These are phyloP conservation scores for Tetrapyrgos nigripes DNA, from an alignment of 1,284 basidiomycete species.

Conservation along the genomic window DNA sequence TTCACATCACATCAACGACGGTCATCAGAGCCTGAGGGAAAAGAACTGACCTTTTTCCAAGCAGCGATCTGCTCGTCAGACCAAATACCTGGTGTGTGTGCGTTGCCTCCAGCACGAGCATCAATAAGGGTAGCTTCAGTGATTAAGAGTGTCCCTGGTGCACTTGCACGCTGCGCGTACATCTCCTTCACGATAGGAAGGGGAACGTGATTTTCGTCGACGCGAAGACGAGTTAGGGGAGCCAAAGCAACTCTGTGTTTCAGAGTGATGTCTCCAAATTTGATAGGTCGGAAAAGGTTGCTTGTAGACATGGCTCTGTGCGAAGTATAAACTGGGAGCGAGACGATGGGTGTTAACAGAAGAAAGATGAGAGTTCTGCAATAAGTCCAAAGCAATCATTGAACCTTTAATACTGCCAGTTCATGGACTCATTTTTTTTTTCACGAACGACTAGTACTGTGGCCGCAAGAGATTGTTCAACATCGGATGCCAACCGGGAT, in stretches of 20 bases:
- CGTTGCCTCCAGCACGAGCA: constrained; percentile 38
- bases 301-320: too few relatives aligned
- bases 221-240: neutral
- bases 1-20: neutral
- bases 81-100: constrained; percentile 46
- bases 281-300: neutral
- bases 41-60: constrained; percentile 48
- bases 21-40: neutral
- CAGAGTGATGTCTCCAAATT: neutral
- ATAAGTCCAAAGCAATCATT: too few relatives aligned
- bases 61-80: too few relatives aligned
- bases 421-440: too few relatives aligned
- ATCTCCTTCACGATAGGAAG: constrained; percentile 41
- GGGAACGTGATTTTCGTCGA: too few relatives aligned
- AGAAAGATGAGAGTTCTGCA: too few relatives aligned
- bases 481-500: too few relatives aligned
- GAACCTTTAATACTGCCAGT: too few relatives aligned
- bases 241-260: neutral
- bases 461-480: too few relatives aligned
- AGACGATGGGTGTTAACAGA: too few relatives aligned
- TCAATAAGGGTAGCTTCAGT: constrained; percentile 50
- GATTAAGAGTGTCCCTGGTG: constrained; percentile 50
- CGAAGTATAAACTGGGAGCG: too few relatives aligned
- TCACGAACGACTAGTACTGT: too few relatives aligned
- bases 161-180: constrained; percentile 48